phyloP scores from a whole-genome alignment of 2,329 filamentous ascomycete genomes.

The Zymoseptoria passerinii region DNA sequence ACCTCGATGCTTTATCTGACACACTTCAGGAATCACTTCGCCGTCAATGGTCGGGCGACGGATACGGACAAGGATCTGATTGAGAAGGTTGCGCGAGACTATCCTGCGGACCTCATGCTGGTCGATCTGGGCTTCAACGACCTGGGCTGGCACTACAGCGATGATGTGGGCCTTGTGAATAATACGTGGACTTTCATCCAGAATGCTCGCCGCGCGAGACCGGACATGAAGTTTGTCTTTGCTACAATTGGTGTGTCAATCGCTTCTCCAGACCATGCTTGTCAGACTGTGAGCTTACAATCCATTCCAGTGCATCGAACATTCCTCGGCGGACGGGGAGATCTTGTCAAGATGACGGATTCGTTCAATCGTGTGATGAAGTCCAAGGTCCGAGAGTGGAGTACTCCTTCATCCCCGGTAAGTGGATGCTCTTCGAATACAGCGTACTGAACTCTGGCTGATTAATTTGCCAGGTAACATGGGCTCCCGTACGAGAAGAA shows the following conservation, averaged over 20 bases:
- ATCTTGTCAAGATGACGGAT: constrained; percentile 6
- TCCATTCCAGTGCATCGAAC: constrained; percentile 1
- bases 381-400: not conserved
- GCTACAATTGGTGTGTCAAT: not conserved
- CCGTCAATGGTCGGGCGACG: constrained; percentile 29
- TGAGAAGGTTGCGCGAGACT: constrained; percentile 17
- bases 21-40: constrained; percentile 25
- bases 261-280: not conserved
- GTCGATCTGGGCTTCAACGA: constrained; percentile 14
- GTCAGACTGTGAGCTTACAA: not conserved
- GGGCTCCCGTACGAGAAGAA: constrained; percentile 1
- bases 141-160: constrained; percentile 9
- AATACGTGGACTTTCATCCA: not conserved
- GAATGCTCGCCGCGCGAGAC: not conserved
- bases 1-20: too few relatives aligned
- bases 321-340: constrained; percentile 7
- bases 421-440: not conserved
- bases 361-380: constrained; percentile 4
- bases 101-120: constrained; percentile 26
- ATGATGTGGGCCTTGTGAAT: not conserved
- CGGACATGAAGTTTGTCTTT: not conserved
- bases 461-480: not conserved
- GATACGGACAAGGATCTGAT: constrained; percentile 24
- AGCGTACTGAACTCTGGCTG: not conserved
- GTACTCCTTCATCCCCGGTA: not conserved